Conservation (phyloP, 768 basidiomycete genomes). For the Xerocomus potaroensis region DNA sequence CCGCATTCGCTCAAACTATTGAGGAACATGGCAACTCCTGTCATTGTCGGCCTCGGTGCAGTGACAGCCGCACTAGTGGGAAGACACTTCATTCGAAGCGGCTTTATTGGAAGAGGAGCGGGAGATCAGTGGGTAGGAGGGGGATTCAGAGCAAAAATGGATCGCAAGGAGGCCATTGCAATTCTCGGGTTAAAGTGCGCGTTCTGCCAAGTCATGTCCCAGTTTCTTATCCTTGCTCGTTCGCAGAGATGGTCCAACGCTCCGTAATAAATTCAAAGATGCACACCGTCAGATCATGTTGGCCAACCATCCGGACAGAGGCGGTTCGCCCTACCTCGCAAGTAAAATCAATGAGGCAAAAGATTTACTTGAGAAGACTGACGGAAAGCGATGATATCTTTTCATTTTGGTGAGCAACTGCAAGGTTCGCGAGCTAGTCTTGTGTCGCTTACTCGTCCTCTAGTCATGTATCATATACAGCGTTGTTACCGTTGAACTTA, state of each 20-base stretch:
- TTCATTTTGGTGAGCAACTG: conserved; percentile 9
- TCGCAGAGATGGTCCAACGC: conserved; percentile 70
- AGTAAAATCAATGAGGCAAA: conserved; percentile 99
- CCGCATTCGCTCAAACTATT: neutral
- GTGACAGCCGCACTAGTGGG: conserved; percentile 74
- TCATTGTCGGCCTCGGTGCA: conserved; percentile 73
- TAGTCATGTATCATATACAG: conserved; percentile 20
- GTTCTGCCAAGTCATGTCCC: neutral
- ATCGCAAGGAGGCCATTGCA: conserved; percentile 85
- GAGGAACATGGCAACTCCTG: conserved; percentile 65
- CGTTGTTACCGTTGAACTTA: too few species aligned
- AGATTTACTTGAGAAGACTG: conserved; percentile 81
- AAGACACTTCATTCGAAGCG: conserved; percentile 62
- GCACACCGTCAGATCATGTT: conserved; percentile 97
- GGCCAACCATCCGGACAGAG: conserved; percentile 97
- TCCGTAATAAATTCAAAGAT: conserved; percentile 84
- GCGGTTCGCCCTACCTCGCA: conserved; percentile 96
- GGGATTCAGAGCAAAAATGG: conserved; percentile 96
- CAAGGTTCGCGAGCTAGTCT: neutral
- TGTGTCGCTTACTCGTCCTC: conserved; percentile 1
- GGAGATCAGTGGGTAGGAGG: conserved; percentile 89
- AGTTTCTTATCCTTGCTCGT: neutral
- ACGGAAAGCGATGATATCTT: conserved; percentile 39
- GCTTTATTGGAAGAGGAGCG: conserved; percentile 51
- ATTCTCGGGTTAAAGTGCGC: conserved; percentile 89